Evolutionary conservation across 371 early-diverging fungal genomes (phyloP), one percentile per base, ranked within the genome.

Genomic region (Nosema muscidifuracis): DNA sequence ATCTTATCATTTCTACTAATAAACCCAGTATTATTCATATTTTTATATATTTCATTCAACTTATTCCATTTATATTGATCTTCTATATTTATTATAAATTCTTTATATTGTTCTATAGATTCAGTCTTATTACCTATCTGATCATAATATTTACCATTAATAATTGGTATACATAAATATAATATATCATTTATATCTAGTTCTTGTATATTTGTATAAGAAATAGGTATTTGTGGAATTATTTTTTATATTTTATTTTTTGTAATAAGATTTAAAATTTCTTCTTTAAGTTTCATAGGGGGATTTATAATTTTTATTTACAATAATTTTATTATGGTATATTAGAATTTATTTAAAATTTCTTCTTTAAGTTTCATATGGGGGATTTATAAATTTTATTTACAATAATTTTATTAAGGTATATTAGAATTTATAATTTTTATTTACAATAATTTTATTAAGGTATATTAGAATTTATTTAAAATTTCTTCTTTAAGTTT

Each of bases 1-100:
- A 73, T 47, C 31, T 60, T 73, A 18, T 42, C 47, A 10, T 65
- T 64, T 58, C 73, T 55, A 7, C 24, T 40, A 38, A 38, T 38
- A 38, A 7, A 7, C 13, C 13, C 13, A 38, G 4, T 38, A 38
- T 13, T 7, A 7, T 38, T 38, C 38, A 38, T 13, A 38, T 38
- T 38, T 7, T 4, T 7, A 13, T 38, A 38, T 7, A 38, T 38
- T 38, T 38, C 13, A 38, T 4, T 7, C 4, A 38, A 13, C 24
- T 26, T 53, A 24, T 26, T 53, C 9, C n/a, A 12, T 47, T 47
- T 47, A n/a, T 6, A 13, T 28, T 53, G 2, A 53, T 20, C 22
- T 24, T 53, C 55, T 9, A 53, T 26, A 26, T 26, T 24, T 7
- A 53, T 24, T 12, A 53, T 26, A 28, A 26, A 53, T 6, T 26